These are phyloP conservation scores for Penicillium sp. DNA, from an alignment of 2,329 filamentous ascomycete species.

Conservation along the genomic window DNA sequence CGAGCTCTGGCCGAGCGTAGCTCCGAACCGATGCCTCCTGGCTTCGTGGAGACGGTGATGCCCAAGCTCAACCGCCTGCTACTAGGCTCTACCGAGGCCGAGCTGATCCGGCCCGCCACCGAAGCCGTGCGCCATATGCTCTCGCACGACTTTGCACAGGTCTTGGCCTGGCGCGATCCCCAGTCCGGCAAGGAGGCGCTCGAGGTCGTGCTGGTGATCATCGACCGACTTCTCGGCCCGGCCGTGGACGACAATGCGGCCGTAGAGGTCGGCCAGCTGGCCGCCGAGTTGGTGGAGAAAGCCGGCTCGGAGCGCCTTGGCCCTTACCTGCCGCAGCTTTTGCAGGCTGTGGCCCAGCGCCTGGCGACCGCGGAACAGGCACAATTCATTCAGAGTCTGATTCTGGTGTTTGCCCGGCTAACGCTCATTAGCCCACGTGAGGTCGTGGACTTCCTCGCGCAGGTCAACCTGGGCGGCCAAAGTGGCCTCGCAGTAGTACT, in stretches of 20 bases:
- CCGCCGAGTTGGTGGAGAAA: constrained; percentile 92
- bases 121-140: constrained; percentile 87
- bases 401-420: constrained; percentile 88
- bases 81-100: constrained; percentile 79
- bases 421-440: constrained; percentile 82
- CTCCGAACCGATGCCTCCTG: constrained; percentile 77
- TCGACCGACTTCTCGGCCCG: constrained; percentile 83
- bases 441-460: constrained; percentile 85
- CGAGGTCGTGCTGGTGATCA: constrained; percentile 84
- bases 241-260: constrained; percentile 88
- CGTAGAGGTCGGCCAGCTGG: constrained; percentile 91
- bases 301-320: constrained; percentile 88
- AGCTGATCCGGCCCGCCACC: constrained; percentile 81
- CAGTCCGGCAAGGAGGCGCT: constrained; percentile 76
- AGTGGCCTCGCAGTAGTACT: constrained; percentile 87
- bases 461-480: constrained; percentile 71
- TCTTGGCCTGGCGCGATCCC: constrained; percentile 80
- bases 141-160: constrained; percentile 82
- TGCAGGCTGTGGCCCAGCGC: constrained; percentile 83
- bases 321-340: constrained; percentile 81
- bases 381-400: constrained; percentile 91
- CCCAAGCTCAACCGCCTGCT: constrained; percentile 83
- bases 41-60: constrained; percentile 80
- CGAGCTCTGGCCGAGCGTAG: constrained; percentile 78
- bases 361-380: constrained; percentile 79